A percentile compares a stretch with the other conserved stretches of the same genome.
Evolutionary conservation across 169 alveolate species (phyloP).

Genomic region (Plasmodium coatneyi): DNA sequence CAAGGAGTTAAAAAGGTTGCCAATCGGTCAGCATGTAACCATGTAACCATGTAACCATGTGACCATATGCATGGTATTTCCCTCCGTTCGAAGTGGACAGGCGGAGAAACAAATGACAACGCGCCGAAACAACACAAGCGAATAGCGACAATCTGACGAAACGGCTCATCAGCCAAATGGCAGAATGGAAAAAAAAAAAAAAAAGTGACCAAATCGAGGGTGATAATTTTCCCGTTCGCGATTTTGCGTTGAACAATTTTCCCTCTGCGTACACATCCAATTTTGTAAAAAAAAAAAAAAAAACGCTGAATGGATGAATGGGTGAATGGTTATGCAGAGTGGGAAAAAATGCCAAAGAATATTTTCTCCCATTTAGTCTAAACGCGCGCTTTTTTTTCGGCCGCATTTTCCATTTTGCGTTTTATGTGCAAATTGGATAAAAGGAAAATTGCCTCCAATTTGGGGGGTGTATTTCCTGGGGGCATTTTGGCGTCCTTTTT

Average conservation of each 20-base stretch:
- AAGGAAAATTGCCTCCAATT: background rate
- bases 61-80: background rate
- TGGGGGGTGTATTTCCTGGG: background rate
- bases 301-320: background rate
- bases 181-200: background rate
- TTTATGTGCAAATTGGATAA: background rate
- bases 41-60: conserved; percentile 7
- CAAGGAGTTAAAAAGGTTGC: background rate
- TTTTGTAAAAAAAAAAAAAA: background rate
- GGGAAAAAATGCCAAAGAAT: background rate
- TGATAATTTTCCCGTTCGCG: background rate
- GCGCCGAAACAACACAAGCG: background rate
- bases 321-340: background rate
- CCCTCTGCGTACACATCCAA: background rate
- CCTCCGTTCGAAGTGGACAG: background rate
- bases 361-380: background rate
- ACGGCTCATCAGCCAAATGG: background rate
- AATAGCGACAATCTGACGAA: background rate
- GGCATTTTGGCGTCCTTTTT: background rate
- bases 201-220: background rate
- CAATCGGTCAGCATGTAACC: background rate
- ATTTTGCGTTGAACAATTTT: too few species aligned
- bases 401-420: background rate
- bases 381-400: background rate
- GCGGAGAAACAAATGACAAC: background rate